phyloP scores from a whole-genome alignment of 371 early-diverging fungal genomes.

The Rhizomucor pusillus region DNA sequence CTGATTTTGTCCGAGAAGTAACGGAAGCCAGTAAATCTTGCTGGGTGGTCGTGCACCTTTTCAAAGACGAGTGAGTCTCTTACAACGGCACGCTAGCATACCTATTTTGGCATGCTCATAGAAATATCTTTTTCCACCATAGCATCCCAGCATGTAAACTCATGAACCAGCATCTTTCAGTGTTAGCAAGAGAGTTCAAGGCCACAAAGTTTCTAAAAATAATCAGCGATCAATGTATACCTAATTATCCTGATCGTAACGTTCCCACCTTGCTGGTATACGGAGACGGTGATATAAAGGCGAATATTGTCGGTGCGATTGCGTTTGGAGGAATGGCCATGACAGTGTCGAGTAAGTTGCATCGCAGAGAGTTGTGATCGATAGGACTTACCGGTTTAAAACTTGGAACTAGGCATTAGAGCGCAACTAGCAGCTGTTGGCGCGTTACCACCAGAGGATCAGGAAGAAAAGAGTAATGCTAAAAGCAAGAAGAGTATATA shows the following conservation, averaged over 20 bases:
- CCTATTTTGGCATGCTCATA: slow-evolving; percentile 13
- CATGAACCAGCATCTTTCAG: slow-evolving; percentile 71
- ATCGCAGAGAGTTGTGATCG: not conserved
- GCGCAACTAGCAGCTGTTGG: slow-evolving; percentile 34
- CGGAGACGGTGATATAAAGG: slow-evolving; percentile 79
- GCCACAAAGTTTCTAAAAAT: slow-evolving; percentile 93
- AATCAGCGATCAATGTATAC: slow-evolving; percentile 89
- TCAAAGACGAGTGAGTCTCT: slow-evolving; percentile 62
- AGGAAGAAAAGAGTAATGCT: slow-evolving; percentile 15
- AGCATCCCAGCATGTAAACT: slow-evolving; percentile 80
- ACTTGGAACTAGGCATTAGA: slow-evolving; percentile 30
- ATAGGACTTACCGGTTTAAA: not conserved
- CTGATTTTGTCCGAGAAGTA: slow-evolving; percentile 88
- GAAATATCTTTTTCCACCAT: slow-evolving; percentile 1
- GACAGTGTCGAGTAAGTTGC: slow-evolving; percentile 60
- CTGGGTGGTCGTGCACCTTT: slow-evolving; percentile 77
- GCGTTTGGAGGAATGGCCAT: slow-evolving; percentile 81
- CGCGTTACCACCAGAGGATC: slow-evolving; percentile 42
- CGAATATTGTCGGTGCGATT: slow-evolving; percentile 80
- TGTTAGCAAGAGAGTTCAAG: slow-evolving; percentile 79
- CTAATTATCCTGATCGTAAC: slow-evolving; percentile 90
- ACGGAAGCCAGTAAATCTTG: slow-evolving; percentile 84
- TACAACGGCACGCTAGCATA: not conserved
- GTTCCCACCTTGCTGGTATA: slow-evolving; percentile 90
- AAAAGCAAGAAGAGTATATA: slow-evolving; percentile 34